phyloP scores from a whole-genome alignment of 176 grass and related monocot species.

The Carex littledalei region DNA sequence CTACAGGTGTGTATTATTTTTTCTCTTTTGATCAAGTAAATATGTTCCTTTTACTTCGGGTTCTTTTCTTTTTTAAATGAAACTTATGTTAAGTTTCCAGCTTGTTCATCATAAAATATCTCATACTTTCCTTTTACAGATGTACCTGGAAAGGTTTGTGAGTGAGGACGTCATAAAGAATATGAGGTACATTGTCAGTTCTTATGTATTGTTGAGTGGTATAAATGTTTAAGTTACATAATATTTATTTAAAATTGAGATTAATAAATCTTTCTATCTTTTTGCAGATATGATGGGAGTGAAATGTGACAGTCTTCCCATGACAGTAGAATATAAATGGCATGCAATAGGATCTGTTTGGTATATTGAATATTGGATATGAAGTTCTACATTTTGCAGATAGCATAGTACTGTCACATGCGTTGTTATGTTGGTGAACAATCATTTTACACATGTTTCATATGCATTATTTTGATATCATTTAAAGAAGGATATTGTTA shows the following conservation, averaged over 20 bases:
- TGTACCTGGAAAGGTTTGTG: not conserved
- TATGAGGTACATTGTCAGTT: not conserved
- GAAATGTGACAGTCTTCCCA: not conserved
- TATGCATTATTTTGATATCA: not conserved
- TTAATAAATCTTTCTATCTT: not conserved
- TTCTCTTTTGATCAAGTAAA: not conserved
- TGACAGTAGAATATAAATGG: not conserved
- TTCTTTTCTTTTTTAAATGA: not conserved
- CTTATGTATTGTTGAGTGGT: not conserved
- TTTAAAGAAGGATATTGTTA: not conserved
- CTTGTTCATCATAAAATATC: not conserved
- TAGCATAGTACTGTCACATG: not conserved
- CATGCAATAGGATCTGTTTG: not conserved
- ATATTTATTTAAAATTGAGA: not conserved
- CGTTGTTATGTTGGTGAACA: not conserved
- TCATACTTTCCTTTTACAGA: not conserved
- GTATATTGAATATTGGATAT: not conserved
- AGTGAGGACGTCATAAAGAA: not conserved
- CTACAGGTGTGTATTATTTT: not conserved
- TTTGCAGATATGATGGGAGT: not conserved
- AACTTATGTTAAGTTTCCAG: not conserved
- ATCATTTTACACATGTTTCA: not conserved
- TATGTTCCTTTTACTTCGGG: not conserved
- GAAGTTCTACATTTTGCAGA: not conserved
- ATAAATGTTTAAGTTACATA: not conserved